Conservation (phyloP, 1,284 basidiomycete genomes). For the Fistulinella staudtii region DNA sequence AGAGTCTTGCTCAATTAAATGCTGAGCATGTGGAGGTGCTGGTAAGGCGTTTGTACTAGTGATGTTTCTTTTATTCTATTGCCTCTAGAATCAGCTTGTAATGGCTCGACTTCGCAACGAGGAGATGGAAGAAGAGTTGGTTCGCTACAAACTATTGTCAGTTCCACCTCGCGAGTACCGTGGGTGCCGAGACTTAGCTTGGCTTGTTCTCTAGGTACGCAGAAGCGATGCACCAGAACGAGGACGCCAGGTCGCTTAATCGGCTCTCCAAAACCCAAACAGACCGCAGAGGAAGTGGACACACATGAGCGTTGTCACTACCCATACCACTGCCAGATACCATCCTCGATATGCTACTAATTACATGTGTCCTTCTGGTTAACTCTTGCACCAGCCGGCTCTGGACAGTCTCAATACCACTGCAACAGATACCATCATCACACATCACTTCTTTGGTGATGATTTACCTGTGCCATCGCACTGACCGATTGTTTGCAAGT, state of each 20-base stretch:
- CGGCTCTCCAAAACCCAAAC: conserved; percentile 47
- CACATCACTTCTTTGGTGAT: too few species aligned
- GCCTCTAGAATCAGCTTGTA: conserved; percentile 79
- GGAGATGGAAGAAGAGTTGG: conserved; percentile 86
- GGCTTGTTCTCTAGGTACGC: conserved; percentile 59
- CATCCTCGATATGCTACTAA: conserved; percentile 1
- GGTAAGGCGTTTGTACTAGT: conserved; percentile 38
- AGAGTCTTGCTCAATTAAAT: conserved; percentile 73
- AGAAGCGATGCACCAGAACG: conserved; percentile 82
- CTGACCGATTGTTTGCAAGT: too few species aligned
- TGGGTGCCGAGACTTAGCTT: neutral
- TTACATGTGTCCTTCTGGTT: conserved; percentile 4
- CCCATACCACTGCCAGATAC: conserved; percentile 16
- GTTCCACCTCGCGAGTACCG: conserved; percentile 30
- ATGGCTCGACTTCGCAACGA: conserved; percentile 83
- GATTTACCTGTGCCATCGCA: too few species aligned
- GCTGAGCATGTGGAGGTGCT: conserved; percentile 74
- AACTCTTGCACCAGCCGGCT: conserved; percentile 27
- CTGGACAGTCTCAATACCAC: too few species aligned
- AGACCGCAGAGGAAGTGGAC: conserved; percentile 37
- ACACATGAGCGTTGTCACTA: conserved; percentile 9
- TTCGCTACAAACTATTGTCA: conserved; percentile 86
- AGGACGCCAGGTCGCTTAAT: conserved; percentile 72
- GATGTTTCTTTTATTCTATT: neutral
- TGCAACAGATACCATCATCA: too few species aligned